Conservation (phyloP, 257 asterid genomes). For the Oldenlandia corymbosa region DNA sequence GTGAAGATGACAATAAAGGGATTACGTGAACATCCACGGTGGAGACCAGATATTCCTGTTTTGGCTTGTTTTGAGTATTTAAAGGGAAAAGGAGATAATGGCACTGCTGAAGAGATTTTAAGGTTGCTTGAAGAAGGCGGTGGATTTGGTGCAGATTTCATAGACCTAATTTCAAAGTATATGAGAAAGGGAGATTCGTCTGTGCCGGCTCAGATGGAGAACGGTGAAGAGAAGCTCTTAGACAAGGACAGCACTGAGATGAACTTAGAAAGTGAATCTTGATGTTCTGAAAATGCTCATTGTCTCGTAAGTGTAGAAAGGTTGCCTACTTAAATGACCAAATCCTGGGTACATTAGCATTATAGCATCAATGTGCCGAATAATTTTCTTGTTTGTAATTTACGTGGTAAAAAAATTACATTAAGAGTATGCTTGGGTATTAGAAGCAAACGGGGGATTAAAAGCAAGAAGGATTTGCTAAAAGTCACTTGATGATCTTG, state of each 20-base stretch:
- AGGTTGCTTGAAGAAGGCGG: conserved; percentile 25
- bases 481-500: too few species aligned
- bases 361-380: too few species aligned
- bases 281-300: background rate
- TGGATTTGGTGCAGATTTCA: conserved; percentile 18
- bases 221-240: conserved; percentile 1
- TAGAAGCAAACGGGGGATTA: too few species aligned
- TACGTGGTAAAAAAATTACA: too few species aligned
- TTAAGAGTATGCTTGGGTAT: too few species aligned
- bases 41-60: conserved; percentile 23
- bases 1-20: conserved; percentile 33
- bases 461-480: too few species aligned
- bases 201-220: conserved; percentile 7
- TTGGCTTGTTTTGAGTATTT: conserved; percentile 38
- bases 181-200: conserved; percentile 14
- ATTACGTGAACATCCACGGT: conserved; percentile 4
- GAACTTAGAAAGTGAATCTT: background rate
- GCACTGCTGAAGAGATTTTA: conserved; percentile 23
- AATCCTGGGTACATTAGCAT: too few species aligned
- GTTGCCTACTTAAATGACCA: too few species aligned
- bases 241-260: background rate
- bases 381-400: too few species aligned
- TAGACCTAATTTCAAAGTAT: conserved; percentile 21
- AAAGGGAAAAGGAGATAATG: conserved; percentile 32
- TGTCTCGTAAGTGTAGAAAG: background rate